A percentile compares a stretch with the other conserved stretches of the same genome.
phyloP scores from a whole-genome alignment of 345 rosid species.

The Dipteronia sinensis region DNA sequence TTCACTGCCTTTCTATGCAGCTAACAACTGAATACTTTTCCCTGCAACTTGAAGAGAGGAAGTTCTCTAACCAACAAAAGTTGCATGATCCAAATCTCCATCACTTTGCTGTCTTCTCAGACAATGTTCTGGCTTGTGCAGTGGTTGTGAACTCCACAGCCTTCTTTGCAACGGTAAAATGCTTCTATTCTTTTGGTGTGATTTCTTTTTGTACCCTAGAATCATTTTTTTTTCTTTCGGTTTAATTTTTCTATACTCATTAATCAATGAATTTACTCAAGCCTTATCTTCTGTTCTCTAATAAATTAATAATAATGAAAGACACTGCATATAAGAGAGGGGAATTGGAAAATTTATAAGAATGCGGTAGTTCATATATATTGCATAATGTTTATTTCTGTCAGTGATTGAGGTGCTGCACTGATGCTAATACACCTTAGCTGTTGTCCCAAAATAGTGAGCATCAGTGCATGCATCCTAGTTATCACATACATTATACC shows the following conservation, averaged over 20 bases:
- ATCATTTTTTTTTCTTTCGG: background rate
- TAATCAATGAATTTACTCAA: slow-evolving; percentile 1
- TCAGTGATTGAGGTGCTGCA: background rate
- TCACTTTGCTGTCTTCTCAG: slow-evolving; percentile 86
- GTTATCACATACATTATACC: background rate
- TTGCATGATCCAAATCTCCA: slow-evolving; percentile 51
- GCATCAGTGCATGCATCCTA: background rate
- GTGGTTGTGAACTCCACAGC: slow-evolving; percentile 86
- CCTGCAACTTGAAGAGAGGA: slow-evolving; percentile 66
- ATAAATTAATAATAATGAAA: background rate
- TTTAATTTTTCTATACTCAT: slow-evolving; percentile 1
- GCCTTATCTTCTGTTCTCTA: background rate
- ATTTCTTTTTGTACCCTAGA: background rate
- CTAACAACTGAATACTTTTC: slow-evolving; percentile 77
- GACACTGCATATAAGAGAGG: background rate
- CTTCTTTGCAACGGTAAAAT: slow-evolving; percentile 65
- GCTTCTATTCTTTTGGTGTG: slow-evolving; percentile 15
- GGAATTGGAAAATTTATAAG: background rate
- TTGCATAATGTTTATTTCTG: background rate
- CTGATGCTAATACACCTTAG: background rate
- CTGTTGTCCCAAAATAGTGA: background rate
- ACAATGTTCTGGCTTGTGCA: slow-evolving; percentile 82
- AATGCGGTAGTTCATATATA: background rate
- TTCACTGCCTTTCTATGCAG: slow-evolving; percentile 90
- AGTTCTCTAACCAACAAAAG: slow-evolving; percentile 61